phyloP scores from a whole-genome alignment of 148 eudicot species.

The Vaccinium vitisidaea region DNA sequence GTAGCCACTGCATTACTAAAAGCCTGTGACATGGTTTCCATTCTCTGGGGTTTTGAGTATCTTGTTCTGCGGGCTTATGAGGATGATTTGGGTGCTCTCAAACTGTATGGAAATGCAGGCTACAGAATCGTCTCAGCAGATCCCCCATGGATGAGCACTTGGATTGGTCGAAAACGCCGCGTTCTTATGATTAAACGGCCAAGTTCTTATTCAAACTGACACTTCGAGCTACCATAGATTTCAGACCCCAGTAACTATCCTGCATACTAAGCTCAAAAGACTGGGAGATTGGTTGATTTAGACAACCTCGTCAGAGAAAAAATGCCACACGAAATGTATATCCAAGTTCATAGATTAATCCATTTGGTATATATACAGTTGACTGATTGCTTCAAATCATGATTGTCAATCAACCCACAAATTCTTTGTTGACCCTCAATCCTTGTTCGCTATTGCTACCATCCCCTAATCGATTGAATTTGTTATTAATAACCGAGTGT shows the following conservation, averaged over 20 bases:
- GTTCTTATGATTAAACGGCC: slow-evolving; percentile 66
- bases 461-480: not conserved
- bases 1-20: slow-evolving; percentile 83
- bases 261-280: no score
- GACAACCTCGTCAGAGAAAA: no score
- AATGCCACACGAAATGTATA: no score
- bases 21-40: slow-evolving; percentile 67
- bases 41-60: slow-evolving; percentile 60
- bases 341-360: not conserved
- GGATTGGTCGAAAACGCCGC: slow-evolving; percentile 76
- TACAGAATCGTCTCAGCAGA: slow-evolving; percentile 62
- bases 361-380: not conserved
- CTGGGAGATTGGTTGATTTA: no score
- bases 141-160: slow-evolving; percentile 66
- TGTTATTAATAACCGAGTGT: not conserved
- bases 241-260: not conserved
- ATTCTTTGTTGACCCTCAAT: not conserved
- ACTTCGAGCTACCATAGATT: not conserved
- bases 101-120: slow-evolving; percentile 78
- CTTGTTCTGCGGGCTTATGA: slow-evolving; percentile 84
- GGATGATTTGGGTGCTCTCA: slow-evolving; percentile 74
- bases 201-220: not conserved
- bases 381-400: not conserved
- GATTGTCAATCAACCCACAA: not conserved
- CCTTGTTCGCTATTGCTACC: not conserved